Conservation (phyloP, 1,139 yeast genomes). For the Candida freyschussii region DNA sequence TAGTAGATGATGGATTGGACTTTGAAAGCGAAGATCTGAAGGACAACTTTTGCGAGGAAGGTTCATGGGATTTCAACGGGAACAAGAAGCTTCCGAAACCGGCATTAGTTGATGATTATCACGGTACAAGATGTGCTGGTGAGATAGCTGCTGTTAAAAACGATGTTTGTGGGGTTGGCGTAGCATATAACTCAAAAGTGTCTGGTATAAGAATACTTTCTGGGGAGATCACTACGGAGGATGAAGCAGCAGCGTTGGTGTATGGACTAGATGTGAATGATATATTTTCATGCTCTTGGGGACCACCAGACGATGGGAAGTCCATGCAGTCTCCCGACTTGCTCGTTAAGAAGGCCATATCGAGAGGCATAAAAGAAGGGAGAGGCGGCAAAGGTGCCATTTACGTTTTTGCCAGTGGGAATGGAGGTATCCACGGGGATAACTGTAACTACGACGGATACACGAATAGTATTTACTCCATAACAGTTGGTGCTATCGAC, state of each 20-base stretch:
- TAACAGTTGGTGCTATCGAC: constrained; percentile 94
- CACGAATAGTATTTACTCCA: constrained; percentile 91
- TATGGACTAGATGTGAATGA: constrained; percentile 79
- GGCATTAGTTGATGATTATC: constrained; percentile 74
- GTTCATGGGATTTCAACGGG: constrained; percentile 89
- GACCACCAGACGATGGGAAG: constrained; percentile 91
- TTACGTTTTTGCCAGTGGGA: constrained; percentile 95
- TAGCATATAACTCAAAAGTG: constrained; percentile 81
- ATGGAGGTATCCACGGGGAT: constrained; percentile 80
- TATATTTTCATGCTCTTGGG: constrained; percentile 98
- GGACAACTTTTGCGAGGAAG: constrained; percentile 67
- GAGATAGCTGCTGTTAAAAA: constrained; percentile 87
- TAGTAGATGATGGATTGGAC: constrained; percentile 94
- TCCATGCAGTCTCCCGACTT: constrained; percentile 82
- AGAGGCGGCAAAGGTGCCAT: constrained; percentile 77
- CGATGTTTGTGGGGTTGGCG: constrained; percentile 90
- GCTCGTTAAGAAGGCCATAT: constrained; percentile 73
- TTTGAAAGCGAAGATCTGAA: constrained; percentile 67
- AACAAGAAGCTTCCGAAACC: constrained; percentile 77
- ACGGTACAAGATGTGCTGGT: constrained; percentile 98
- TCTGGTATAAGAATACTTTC: constrained; percentile 89
- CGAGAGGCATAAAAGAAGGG: constrained; percentile 83
- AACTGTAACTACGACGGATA: constrained; percentile 97
- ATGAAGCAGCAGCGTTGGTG: constrained; percentile 85
- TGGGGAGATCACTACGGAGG: constrained; percentile 72